Evolutionary conservation across 306 rosid genomes (phyloP).

Genomic region (Quercus parvula): DNA sequence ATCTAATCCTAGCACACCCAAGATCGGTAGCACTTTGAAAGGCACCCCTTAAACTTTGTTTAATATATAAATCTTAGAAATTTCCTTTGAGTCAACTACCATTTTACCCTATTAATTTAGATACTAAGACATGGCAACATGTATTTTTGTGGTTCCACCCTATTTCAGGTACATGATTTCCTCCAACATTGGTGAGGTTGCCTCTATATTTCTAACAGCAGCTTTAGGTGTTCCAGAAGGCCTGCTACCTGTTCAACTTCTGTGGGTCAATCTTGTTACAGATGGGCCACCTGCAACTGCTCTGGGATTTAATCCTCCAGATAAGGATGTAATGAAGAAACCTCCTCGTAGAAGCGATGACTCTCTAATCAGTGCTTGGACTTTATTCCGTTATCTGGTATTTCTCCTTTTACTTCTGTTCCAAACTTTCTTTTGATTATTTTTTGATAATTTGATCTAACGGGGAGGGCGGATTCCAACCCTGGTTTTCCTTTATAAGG

Average conservation of each 20-base stretch:
- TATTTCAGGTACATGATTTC: slow-evolving; percentile 80
- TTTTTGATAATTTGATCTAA: too few relatives aligned
- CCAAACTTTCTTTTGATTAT: too few relatives aligned
- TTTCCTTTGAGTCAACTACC: not conserved
- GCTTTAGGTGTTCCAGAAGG: slow-evolving; percentile 96
- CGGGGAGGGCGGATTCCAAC: too few relatives aligned
- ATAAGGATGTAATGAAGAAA: slow-evolving; percentile 84
- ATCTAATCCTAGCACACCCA: not conserved
- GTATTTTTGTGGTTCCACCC: not conserved
- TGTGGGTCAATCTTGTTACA: slow-evolving; percentile 98
- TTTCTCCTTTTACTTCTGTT: not conserved
- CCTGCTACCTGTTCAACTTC: slow-evolving; percentile 94
- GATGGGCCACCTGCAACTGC: slow-evolving; percentile 99
- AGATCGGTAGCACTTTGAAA: not conserved
- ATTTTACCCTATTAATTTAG: not conserved
- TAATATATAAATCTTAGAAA: not conserved
- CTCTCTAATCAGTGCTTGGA: slow-evolving; percentile 80
- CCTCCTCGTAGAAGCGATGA: slow-evolving; percentile 82
- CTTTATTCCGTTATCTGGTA: slow-evolving; percentile 93
- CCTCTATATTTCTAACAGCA: slow-evolving; percentile 75
- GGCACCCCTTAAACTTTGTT: not conserved
- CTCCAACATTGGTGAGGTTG: slow-evolving; percentile 85
- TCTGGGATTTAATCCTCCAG: slow-evolving; percentile 93
- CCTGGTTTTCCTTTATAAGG: too few relatives aligned
- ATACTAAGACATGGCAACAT: not conserved